Evolutionary conservation across 306 rosid species (phyloP).

Genomic region (Medicago ruthenica): DNA sequence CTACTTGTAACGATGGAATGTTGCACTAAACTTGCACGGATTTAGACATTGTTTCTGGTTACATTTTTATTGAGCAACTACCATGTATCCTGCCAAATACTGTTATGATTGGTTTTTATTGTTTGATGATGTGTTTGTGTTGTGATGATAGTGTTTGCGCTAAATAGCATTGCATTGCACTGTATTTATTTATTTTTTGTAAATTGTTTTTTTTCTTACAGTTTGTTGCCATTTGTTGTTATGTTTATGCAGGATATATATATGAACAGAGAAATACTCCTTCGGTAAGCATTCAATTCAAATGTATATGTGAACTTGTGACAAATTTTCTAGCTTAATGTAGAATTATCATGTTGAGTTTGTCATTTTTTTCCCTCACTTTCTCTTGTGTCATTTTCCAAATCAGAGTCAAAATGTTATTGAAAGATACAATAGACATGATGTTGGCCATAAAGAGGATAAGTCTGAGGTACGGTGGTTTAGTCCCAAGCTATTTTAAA

Average conservation of each 20-base stretch:
- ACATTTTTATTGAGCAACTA: neutral
- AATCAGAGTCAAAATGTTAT: constrained; percentile 50
- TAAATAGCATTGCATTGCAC: neutral
- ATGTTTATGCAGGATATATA: constrained; percentile 64
- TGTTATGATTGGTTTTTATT: neutral
- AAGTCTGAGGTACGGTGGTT: constrained; percentile 56
- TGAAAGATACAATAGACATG: constrained; percentile 45
- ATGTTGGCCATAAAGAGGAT: constrained; percentile 30
- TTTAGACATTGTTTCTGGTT: neutral
- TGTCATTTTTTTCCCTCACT: constrained; percentile 21
- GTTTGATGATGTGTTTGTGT: neutral
- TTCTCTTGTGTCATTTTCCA: constrained; percentile 9
- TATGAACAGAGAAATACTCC: constrained; percentile 70
- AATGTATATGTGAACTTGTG: constrained; percentile 32
- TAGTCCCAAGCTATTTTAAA: constrained; percentile 4
- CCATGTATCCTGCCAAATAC: neutral
- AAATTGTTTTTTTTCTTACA: neutral
- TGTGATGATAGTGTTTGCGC: neutral
- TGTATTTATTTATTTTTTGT: neutral
- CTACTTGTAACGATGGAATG: neutral
- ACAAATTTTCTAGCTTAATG: constrained; percentile 9
- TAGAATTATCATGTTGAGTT: constrained; percentile 35
- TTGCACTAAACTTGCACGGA: neutral
- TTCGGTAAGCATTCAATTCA: constrained; percentile 61
- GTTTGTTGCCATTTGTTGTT: constrained; percentile 7